Conservation (phyloP, 768 basidiomycete genomes). For the Mycena galericulata region DNA sequence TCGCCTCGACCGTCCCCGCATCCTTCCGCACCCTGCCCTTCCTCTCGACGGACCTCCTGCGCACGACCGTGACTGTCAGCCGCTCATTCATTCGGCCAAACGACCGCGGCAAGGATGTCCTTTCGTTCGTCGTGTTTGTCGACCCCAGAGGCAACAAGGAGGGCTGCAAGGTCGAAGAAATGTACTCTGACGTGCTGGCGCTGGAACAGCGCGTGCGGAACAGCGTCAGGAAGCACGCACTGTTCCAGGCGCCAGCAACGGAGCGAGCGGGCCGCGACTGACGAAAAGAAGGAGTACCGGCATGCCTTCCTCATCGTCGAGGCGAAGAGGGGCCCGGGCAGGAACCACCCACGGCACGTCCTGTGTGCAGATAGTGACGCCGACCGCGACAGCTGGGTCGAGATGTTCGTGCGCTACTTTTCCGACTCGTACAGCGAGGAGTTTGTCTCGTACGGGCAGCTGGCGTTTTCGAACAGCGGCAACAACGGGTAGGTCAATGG, state of each 20-base stretch:
- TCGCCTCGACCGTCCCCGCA: no score
- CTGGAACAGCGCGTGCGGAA: no score
- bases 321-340: slow-evolving; percentile 77
- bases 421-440: slow-evolving; percentile 86
- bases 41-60: no score
- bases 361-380: slow-evolving; percentile 96
- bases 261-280: slow-evolving; percentile 62
- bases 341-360: slow-evolving; percentile 85
- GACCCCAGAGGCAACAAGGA: no score
- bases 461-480: slow-evolving; percentile 15
- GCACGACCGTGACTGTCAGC: no score
- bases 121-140: no score
- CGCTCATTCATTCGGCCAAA: no score
- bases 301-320: slow-evolving; percentile 99
- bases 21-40: no score
- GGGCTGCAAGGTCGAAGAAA: no score
- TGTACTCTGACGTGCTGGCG: no score
- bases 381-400: slow-evolving; percentile 95
- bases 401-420: slow-evolving; percentile 90
- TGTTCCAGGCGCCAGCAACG: slow-evolving; percentile 87
- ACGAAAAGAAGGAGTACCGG: slow-evolving; percentile 93
- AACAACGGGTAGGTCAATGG: slow-evolving; percentile 22
- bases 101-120: no score
- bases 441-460: slow-evolving; percentile 54
- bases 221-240: no score